Conservation (phyloP, 1,139 yeast genomes). For the Lodderomyces margitis region DNA sequence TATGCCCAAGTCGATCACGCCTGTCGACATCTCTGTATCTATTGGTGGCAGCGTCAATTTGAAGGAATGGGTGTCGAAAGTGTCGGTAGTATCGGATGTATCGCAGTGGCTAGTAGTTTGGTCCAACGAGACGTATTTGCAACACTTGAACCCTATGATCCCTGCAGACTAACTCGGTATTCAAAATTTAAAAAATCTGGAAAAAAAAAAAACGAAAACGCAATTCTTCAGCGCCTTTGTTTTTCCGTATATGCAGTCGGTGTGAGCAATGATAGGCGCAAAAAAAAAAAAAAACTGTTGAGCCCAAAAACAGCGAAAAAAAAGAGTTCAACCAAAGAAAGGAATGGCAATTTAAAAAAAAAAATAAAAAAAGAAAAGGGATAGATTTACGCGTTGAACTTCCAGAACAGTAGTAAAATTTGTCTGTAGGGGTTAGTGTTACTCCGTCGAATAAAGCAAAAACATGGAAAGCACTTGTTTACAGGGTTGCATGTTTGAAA, state of each 20-base stretch:
- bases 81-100: no score
- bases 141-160: no score
- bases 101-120: no score
- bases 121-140: no score
- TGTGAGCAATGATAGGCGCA: conserved; percentile 2
- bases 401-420: no score
- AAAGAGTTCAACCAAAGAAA: neutral
- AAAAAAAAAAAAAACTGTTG: neutral
- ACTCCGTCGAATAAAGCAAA: no score
- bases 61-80: neutral
- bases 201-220: neutral
- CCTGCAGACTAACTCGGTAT: no score
- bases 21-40: conserved; percentile 9
- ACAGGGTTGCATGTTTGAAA: no score
- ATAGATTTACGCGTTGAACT: neutral
- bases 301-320: neutral
- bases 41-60: neutral
- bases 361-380: neutral
- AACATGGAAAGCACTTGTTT: no score
- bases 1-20: conserved; percentile 10
- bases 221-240: conserved; percentile 2
- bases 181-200: no score
- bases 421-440: no score
- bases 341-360: neutral
- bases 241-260: neutral